phyloP scores from a whole-genome alignment of 2,329 filamentous ascomycete species.

The Aspergillus piperis region DNA sequence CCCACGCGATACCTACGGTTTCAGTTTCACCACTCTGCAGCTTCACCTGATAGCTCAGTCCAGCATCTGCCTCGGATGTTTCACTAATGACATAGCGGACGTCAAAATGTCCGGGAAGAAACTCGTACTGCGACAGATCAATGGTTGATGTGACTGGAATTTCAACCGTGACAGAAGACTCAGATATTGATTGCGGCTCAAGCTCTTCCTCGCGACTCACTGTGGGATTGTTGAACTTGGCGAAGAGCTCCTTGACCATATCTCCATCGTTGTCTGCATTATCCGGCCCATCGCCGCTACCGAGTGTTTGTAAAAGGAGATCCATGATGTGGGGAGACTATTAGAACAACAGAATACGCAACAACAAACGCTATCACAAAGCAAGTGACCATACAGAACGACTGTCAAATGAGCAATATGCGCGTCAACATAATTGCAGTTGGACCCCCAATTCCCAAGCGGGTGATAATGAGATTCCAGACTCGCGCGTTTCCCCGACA shows the following conservation, averaged over 20 bases:
- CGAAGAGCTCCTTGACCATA: conserved; percentile 23
- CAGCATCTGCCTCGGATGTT: conserved; percentile 21
- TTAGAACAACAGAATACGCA: neutral
- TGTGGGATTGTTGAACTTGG: conserved; percentile 14
- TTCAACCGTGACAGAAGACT: conserved; percentile 23
- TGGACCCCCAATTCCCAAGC: neutral
- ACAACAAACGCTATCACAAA: neutral
- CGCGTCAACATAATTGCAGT: neutral
- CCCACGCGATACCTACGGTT: conserved; percentile 31
- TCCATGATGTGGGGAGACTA: neutral
- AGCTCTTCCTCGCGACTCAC: neutral
- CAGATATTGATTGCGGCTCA: neutral
- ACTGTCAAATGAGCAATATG: neutral
- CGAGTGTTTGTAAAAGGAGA: no score
- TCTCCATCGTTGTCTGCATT: conserved; percentile 14
- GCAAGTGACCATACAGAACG: neutral
- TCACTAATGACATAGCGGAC: conserved; percentile 35
- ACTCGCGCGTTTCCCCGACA: conserved; percentile 4
- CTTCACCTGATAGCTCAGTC: conserved; percentile 34
- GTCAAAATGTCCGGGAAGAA: conserved; percentile 42
- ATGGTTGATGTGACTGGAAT: conserved; percentile 33
- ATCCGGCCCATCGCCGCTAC: neutral
- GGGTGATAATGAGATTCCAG: conserved; percentile 8
- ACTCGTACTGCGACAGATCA: conserved; percentile 38
- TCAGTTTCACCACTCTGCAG: conserved; percentile 39